Evolutionary conservation across 176 grass and related monocot species (phyloP), one percentile per base, ranked within the genome.

Genomic region (Themeda triandra): DNA sequence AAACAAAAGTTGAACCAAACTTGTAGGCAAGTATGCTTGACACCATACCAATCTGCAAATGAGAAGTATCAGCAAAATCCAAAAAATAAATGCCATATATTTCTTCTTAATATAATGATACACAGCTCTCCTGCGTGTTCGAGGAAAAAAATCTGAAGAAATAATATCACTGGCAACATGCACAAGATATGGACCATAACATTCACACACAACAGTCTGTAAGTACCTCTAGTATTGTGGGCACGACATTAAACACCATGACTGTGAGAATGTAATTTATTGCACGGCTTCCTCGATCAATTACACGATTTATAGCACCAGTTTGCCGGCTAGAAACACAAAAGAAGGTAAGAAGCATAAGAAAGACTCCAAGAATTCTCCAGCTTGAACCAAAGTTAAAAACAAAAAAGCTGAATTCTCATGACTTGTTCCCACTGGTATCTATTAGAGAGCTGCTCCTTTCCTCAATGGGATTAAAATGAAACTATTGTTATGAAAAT

Each of bases 251-350:
- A 80, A 98, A 98, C 44, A 98, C 91, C 96, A 95, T 95, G 49
- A 92, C 80, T n/a, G 96, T 93, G 66, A 98, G 89, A 80, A 98
- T 93, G 83, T 93, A 98, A 82, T 92, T 98, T 86, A 98, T 95
- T 37, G 96, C 96, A 36, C 96, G 96, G 40, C 93, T 98, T 63
- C 96, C 96, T 89, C 96, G 85, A 80, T 98, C 96, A 77, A 98
- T 98, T 87, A 95, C 93, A 74, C 96, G 92, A 92, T 94, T 98
- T 81, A 98, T 45, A 83, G 86, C 93, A 89, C 96, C 96, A 66
- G 96, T 98, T 93, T 98, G 89, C 60, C 96, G 93, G 86, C 96
- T 98, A 83, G 29, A 94, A 89, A 88, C 82, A 83, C 63, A 90
- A 86, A 85, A 87, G 30, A 30, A 85, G 32, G 13, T 73, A 68